A percentile compares a stretch with the other conserved stretches of the same genome.
phyloP scores from a whole-genome alignment of 805 yeast genomes.

The Naumovozyma castellii region DNA sequence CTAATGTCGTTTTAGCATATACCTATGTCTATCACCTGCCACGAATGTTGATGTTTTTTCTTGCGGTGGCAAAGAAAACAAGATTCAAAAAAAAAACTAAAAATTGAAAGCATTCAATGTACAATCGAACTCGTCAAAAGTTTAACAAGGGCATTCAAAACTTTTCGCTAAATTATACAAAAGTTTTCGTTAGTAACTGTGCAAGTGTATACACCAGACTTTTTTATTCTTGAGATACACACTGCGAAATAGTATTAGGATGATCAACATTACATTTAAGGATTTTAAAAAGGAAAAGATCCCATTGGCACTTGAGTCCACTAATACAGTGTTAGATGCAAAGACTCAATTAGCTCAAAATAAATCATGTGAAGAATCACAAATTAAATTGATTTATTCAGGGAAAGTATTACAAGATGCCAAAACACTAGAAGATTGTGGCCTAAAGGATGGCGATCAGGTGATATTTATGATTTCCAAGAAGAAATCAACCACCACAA shows the following conservation, averaged over 20 bases:
- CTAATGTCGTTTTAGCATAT: too few relatives aligned
- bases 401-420: constrained; percentile 85
- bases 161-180: too few relatives aligned
- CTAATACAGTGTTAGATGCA: constrained; percentile 57
- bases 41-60: too few relatives aligned
- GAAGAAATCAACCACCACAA: constrained; percentile 30
- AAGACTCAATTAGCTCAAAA: constrained; percentile 63
- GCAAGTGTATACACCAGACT: too few relatives aligned
- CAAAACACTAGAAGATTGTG: constrained; percentile 59
- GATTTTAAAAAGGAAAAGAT: constrained; percentile 89
- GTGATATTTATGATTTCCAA: constrained; percentile 85
- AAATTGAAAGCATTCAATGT: too few relatives aligned
- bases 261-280: constrained; percentile 42
- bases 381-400: constrained; percentile 84
- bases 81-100: too few relatives aligned
- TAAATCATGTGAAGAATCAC: constrained; percentile 60
- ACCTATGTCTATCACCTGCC: too few relatives aligned
- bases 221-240: too few relatives aligned
- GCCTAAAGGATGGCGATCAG: constrained; percentile 75
- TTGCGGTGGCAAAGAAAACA: too few relatives aligned
- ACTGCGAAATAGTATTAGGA: constrained; percentile 2
- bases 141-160: too few relatives aligned
- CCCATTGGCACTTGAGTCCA: constrained; percentile 62
- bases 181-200: too few relatives aligned
- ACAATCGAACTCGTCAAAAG: too few relatives aligned